Percentiles rank a stretch among this genome's conserved stretches.
Conservation (phyloP, 2,329 filamentous ascomycete genomes). For the Seiridium cupressi region DNA sequence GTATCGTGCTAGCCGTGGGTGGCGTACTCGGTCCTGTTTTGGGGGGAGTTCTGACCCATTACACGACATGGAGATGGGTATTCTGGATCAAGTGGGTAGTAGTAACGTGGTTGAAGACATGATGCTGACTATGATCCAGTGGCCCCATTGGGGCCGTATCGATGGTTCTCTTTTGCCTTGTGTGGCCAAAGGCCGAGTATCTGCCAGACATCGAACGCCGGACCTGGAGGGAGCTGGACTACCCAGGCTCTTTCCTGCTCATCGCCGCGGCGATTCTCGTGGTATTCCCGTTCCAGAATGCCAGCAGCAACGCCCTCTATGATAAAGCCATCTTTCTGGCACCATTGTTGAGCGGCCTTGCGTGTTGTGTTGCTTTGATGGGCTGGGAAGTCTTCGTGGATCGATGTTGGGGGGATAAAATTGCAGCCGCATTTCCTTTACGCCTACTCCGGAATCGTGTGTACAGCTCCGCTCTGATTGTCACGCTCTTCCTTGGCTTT, state of each 20-base stretch:
- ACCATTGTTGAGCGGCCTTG: constrained; percentile 35
- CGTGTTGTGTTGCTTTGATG: constrained; percentile 34
- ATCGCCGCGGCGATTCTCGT: constrained; percentile 53
- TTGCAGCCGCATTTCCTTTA: constrained; percentile 45
- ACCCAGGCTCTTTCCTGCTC: constrained; percentile 51
- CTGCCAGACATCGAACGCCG: constrained; percentile 35
- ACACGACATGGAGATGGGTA: constrained; percentile 51
- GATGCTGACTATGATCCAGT: constrained; percentile 29
- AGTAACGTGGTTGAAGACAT: constrained; percentile 6
- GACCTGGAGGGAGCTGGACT: constrained; percentile 50
- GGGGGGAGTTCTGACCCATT: constrained; percentile 49
- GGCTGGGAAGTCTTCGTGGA: constrained; percentile 36
- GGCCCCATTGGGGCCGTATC: constrained; percentile 49
- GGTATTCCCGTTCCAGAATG: constrained; percentile 57
- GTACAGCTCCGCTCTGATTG: constrained; percentile 40
- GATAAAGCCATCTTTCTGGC: constrained; percentile 36
- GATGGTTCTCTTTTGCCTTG: constrained; percentile 42
- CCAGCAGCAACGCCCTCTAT: constrained; percentile 42
- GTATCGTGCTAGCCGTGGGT: constrained; percentile 44
- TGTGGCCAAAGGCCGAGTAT: constrained; percentile 47
- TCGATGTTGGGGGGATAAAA: constrained; percentile 25
- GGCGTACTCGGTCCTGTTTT: constrained; percentile 52
- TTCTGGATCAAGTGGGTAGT: constrained; percentile 57
- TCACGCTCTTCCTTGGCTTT: constrained; percentile 49
- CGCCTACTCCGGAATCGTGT: constrained; percentile 44